These are phyloP conservation scores for Lactifluus rugatus DNA, from an alignment of 768 basidiomycete species.

Conservation along the genomic window DNA sequence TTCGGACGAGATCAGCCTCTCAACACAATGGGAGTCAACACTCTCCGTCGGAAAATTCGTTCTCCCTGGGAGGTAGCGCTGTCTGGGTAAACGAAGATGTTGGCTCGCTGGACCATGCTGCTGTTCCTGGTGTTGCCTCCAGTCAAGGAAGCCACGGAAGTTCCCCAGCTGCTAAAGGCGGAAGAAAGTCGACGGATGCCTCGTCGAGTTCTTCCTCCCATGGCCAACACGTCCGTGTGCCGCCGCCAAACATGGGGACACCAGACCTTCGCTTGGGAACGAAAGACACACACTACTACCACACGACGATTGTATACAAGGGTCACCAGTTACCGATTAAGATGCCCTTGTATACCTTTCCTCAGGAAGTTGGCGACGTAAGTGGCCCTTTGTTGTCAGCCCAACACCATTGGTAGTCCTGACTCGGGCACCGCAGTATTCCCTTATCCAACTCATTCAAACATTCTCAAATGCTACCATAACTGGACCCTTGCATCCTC, in stretches of 20 bases:
- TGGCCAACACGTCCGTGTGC: slow-evolving; percentile 23
- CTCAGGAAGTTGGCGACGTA: slow-evolving; percentile 96
- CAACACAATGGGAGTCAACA: slow-evolving; percentile 31
- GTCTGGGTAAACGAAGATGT: slow-evolving; percentile 81
- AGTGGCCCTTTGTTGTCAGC: slow-evolving; percentile 25
- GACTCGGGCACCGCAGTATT: slow-evolving; percentile 50
- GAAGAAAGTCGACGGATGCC: slow-evolving; percentile 60
- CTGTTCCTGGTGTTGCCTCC: slow-evolving; percentile 20
- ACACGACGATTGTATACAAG: slow-evolving; percentile 76
- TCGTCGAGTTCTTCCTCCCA: slow-evolving; percentile 67
- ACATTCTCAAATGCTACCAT: slow-evolving; percentile 63
- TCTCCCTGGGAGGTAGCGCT: slow-evolving; percentile 68
- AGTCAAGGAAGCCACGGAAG: slow-evolving; percentile 38
- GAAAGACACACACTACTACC: slow-evolving; percentile 93
- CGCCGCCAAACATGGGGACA: slow-evolving; percentile 29
- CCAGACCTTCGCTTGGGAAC: slow-evolving; percentile 37
- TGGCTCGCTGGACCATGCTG: slow-evolving; percentile 34
- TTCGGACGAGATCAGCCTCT: slow-evolving; percentile 2
- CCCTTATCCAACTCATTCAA: slow-evolving; percentile 81
- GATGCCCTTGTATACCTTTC: slow-evolving; percentile 80
- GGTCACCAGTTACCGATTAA: slow-evolving; percentile 81
- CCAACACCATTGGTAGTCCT: neutral
- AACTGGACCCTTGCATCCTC: slow-evolving; percentile 75
- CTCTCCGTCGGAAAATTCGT: slow-evolving; percentile 64
- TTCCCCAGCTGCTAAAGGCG: slow-evolving; percentile 36